Conservation (phyloP, 768 basidiomycete species). For the Cystofilobasidium macerans region DNA sequence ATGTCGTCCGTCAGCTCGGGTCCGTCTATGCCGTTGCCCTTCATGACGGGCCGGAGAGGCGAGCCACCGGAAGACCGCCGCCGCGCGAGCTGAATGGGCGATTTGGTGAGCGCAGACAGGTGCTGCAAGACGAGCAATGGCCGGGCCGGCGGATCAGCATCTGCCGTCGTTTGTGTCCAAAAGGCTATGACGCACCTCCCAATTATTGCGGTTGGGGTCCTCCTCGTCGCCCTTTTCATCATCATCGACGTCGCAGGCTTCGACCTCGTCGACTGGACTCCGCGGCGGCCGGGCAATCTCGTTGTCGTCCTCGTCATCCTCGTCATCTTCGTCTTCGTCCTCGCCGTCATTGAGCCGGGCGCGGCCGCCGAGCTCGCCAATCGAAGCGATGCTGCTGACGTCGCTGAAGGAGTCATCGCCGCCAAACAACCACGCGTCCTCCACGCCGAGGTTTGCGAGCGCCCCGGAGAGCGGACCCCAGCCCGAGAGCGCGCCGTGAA, state of each 20-base stretch:
- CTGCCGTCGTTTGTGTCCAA: too few species aligned
- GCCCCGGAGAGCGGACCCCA: slow-evolving; percentile 27
- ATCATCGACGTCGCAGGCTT: slow-evolving; percentile 34
- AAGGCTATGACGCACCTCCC: slow-evolving; percentile 63
- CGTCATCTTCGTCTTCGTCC: slow-evolving; percentile 25
- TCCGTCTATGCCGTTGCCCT: slow-evolving; percentile 56
- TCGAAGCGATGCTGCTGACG: slow-evolving; percentile 81
- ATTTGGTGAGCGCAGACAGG: slow-evolving; percentile 88
- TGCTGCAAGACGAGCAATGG: slow-evolving; percentile 48
- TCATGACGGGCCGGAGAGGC: slow-evolving; percentile 68
- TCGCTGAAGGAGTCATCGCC: slow-evolving; percentile 74
- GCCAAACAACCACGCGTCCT: slow-evolving; percentile 66
- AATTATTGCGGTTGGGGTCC: slow-evolving; percentile 82
- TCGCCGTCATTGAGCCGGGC: slow-evolving; percentile 50
- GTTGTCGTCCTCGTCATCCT: slow-evolving; percentile 26
- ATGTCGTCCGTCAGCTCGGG: slow-evolving; percentile 46
- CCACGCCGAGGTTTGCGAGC: slow-evolving; percentile 35
- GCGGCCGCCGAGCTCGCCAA: slow-evolving; percentile 78
- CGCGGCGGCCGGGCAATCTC: slow-evolving; percentile 32
- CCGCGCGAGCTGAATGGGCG: slow-evolving; percentile 57
- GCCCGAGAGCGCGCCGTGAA: slow-evolving; percentile 19
- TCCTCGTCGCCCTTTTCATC: slow-evolving; percentile 50
- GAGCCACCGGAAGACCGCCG: slow-evolving; percentile 64
- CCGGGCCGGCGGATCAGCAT: slow-evolving; percentile 13
- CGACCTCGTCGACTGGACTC: slow-evolving; percentile 48